Evolutionary conservation across 2,329 filamentous ascomycete species (phyloP).

Genomic region (Clarireedia sp.): DNA sequence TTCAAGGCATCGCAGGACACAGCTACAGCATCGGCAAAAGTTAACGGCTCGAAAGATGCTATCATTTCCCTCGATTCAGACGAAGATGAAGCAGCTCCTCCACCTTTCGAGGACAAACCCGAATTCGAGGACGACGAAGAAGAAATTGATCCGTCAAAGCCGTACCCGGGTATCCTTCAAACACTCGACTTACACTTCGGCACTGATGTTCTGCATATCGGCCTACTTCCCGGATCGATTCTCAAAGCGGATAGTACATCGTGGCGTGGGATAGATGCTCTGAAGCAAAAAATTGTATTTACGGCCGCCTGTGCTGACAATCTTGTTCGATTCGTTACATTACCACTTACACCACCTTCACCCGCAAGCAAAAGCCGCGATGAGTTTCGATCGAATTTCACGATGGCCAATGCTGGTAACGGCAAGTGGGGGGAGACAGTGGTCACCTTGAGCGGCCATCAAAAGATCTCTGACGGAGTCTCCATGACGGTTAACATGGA

Average conservation of each 20-base stretch:
- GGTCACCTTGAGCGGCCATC: slow-evolving; percentile 45
- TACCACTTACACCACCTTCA: slow-evolving; percentile 55
- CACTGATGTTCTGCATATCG: slow-evolving; percentile 47
- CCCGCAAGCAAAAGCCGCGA: slow-evolving; percentile 48
- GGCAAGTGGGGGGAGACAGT: slow-evolving; percentile 58
- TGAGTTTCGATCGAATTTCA: slow-evolving; percentile 43
- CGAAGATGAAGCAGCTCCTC: slow-evolving; percentile 39
- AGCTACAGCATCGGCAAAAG: slow-evolving; percentile 32
- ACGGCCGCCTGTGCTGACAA: slow-evolving; percentile 51
- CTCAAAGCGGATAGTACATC: slow-evolving; percentile 41
- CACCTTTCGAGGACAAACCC: slow-evolving; percentile 43
- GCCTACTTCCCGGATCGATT: slow-evolving; percentile 44
- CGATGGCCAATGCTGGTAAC: slow-evolving; percentile 48
- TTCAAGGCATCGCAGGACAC: slow-evolving; percentile 42
- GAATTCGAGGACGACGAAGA: slow-evolving; percentile 49
- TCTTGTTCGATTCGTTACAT: slow-evolving; percentile 48
- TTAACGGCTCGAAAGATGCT: slow-evolving; percentile 47
- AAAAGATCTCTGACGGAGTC: slow-evolving; percentile 45
- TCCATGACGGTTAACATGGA: slow-evolving; percentile 40
- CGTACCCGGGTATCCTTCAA: slow-evolving; percentile 49
- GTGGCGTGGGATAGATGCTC: slow-evolving; percentile 37
- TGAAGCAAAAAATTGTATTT: slow-evolving; percentile 53
- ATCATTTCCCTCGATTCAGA: slow-evolving; percentile 59
- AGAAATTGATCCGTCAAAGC: slow-evolving; percentile 26
- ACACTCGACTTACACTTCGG: slow-evolving; percentile 54